Evolutionary conservation across 306 rosid genomes (phyloP).

Genomic region (Carpinus fangiana): DNA sequence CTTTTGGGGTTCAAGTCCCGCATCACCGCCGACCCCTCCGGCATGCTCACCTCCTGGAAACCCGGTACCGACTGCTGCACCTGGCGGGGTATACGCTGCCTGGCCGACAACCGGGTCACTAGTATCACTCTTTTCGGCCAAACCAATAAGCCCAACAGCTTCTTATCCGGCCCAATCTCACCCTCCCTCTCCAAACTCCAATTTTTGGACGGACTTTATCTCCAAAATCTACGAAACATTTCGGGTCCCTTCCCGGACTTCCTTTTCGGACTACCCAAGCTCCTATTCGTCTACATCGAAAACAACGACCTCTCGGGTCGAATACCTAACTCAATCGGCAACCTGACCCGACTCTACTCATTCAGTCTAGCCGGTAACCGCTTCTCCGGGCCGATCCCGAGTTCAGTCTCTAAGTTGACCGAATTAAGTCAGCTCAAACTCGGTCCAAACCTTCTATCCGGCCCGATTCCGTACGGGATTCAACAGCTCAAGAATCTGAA

Average conservation of each 20-base stretch:
- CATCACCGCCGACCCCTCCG: slow-evolving; percentile 76
- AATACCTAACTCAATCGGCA: slow-evolving; percentile 49
- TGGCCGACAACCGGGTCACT: slow-evolving; percentile 48
- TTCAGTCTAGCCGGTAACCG: slow-evolving; percentile 55
- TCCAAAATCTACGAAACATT: slow-evolving; percentile 49
- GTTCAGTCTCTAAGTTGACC: slow-evolving; percentile 54
- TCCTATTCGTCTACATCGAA: slow-evolving; percentile 54
- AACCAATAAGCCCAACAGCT: slow-evolving; percentile 27
- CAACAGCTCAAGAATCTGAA: slow-evolving; percentile 43
- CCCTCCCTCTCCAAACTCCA: slow-evolving; percentile 59
- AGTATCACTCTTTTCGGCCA: slow-evolving; percentile 37
- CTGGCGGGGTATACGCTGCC: slow-evolving; percentile 58
- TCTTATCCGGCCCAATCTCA: slow-evolving; percentile 61
- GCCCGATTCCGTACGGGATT: slow-evolving; percentile 49
- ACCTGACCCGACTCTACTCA: slow-evolving; percentile 27
- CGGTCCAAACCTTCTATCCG: slow-evolving; percentile 55
- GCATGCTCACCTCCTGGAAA: slow-evolving; percentile 59
- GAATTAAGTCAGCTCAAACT: slow-evolving; percentile 72
- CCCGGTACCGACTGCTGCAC: slow-evolving; percentile 62
- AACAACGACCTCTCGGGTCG: slow-evolving; percentile 66
- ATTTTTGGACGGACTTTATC: slow-evolving; percentile 52
- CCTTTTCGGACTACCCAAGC: slow-evolving; percentile 42
- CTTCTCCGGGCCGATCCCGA: slow-evolving; percentile 69
- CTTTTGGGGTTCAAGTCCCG: slow-evolving; percentile 69
- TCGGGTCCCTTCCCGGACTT: slow-evolving; percentile 62